Base-by-base conservation (phyloP, 768 basidiomycete genomes). In the Auricularia auricula-judae region DNA sequence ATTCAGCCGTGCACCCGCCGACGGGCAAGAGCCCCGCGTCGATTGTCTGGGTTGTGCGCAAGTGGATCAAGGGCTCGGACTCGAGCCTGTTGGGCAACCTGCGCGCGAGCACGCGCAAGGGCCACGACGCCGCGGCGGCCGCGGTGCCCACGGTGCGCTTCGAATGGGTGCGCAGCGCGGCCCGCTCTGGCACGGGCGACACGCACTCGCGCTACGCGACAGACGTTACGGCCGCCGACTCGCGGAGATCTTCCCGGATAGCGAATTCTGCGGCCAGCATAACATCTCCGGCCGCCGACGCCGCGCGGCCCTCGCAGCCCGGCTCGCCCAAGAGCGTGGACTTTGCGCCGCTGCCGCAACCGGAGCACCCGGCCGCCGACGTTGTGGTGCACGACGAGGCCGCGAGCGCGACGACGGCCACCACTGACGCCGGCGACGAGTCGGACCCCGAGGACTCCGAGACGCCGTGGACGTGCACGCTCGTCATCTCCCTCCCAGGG, bases 381-480 rank as follows among this genome's bases (percentile, higher is more conserved):
- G 36, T 16, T 3, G 58, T 18, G n/a, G 42, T 21, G 43, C 42
- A 62, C 64, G 36, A 44, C 21, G 34, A 36, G 11, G 62, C 58
- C 39, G 63, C 51, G 18, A 4, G 42, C 33, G 4, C n/a, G n/a
- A 35, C 23, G 23, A 14, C 21, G 56, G 11, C 10, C 29, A 35
- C 56, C 14, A 36, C 64, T 7, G 71, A 70, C 36, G 72, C 82
- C 1, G 91, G 81, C 0, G 86, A 89, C 16, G 93, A 94, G 56
- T 93, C 90, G 66, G 96, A 98, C 68, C 91, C 94, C 0, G 95
- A 98, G 72, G 96, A 98, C 71, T 92, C 91, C 54, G 95, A 98
- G 74, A 94, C 93, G 29, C 93, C 96, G 0, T 98, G 94, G 94
- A 86, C 87, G 58, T 98, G 95, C 71, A 85, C 84, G n/a, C 79